Evolutionary conservation across 1,284 basidiomycete species (phyloP).

Genomic region (Ustilago shanxiensis): DNA sequence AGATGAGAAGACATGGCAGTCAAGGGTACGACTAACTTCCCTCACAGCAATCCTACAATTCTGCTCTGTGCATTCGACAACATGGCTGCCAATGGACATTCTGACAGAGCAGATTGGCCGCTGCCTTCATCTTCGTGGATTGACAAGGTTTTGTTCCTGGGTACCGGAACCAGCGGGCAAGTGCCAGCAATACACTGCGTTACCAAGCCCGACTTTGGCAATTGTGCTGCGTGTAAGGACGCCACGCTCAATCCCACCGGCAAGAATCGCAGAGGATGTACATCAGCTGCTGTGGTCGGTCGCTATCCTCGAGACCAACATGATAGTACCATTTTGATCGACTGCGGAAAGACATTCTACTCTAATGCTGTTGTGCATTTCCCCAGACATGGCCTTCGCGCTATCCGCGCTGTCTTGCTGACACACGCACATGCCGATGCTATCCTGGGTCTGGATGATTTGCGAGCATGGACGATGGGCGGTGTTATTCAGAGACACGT

Average conservation of each 20-base stretch:
- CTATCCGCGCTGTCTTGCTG: constrained; percentile 62
- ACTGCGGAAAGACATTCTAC: constrained; percentile 68
- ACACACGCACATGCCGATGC: constrained; percentile 68
- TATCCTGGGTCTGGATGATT: constrained; percentile 64
- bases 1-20: not conserved
- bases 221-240: constrained; percentile 60
- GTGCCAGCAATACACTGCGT: constrained; percentile 64
- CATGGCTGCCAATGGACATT: constrained; percentile 6
- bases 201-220: constrained; percentile 45
- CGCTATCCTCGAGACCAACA: constrained; percentile 20
- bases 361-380: constrained; percentile 53
- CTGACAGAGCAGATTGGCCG: constrained; percentile 18
- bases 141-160: constrained; percentile 59
- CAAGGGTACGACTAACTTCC: no score
- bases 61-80: not conserved
- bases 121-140: constrained; percentile 52
- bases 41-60: not conserved
- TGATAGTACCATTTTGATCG: constrained; percentile 61
- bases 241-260: constrained; percentile 53
- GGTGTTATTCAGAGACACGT: constrained; percentile 57
- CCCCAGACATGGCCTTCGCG: constrained; percentile 45
- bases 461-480: constrained; percentile 67
- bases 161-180: constrained; percentile 65
- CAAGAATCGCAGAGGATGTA: constrained; percentile 63
- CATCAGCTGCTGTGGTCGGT: constrained; percentile 51